Conservation (phyloP, 192 early-diverging fungal species). For the Coemansia sp. region DNA sequence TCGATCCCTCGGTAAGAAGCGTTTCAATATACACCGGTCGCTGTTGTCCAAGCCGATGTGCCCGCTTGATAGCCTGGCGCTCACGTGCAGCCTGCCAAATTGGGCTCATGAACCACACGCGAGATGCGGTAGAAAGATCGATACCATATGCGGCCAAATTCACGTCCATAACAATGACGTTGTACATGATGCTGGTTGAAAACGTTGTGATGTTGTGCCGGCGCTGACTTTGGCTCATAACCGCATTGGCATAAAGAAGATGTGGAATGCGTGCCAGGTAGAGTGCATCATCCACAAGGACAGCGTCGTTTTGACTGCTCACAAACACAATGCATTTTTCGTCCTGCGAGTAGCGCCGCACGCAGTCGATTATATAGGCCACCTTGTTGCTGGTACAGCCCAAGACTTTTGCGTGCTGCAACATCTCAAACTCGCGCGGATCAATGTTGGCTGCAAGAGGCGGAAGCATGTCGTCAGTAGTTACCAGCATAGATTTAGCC, state of each 20-base stretch:
- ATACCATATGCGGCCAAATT: conserved; percentile 71
- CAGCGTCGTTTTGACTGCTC: conserved; percentile 25
- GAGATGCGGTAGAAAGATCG: conserved; percentile 71
- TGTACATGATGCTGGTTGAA: conserved; percentile 42
- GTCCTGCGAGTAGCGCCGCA: conserved; percentile 18
- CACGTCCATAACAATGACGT: conserved; percentile 52
- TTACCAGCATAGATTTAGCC: conserved; percentile 24
- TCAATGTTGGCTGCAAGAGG: conserved; percentile 31
- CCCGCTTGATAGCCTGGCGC: conserved; percentile 83
- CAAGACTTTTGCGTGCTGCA: conserved; percentile 8
- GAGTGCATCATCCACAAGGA: conserved; percentile 35
- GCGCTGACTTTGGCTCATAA: conserved; percentile 44
- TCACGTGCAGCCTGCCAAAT: conserved; percentile 72
- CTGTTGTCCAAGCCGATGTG: conserved; percentile 76
- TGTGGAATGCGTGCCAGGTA: conserved; percentile 36
- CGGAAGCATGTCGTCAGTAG: conserved; percentile 27
- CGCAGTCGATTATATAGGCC: conserved; percentile 28
- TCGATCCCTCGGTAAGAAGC: conserved; percentile 32
- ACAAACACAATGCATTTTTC: conserved; percentile 56
- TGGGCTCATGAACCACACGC: conserved; percentile 71
- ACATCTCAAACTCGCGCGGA: conserved; percentile 33
- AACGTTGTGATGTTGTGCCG: conserved; percentile 53
- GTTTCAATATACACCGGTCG: conserved; percentile 46
- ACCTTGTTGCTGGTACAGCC: conserved; percentile 42
- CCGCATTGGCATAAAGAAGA: conserved; percentile 42